Evolutionary conservation across 306 rosid species (phyloP).

Genomic region (Quercus alba): DNA sequence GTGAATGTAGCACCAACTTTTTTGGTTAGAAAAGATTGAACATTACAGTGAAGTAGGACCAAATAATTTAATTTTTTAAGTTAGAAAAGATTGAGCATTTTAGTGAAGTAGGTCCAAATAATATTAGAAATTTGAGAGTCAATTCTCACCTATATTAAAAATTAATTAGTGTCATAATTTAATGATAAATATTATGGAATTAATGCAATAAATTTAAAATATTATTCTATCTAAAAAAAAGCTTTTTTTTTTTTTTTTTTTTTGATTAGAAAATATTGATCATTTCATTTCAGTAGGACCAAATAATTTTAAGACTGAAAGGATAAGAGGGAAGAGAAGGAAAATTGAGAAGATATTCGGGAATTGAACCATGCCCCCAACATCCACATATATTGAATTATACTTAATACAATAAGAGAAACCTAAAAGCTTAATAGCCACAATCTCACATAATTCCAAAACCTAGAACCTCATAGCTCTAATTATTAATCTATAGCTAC

Average conservation of each 20-base stretch:
- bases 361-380: slow-evolving; percentile 5
- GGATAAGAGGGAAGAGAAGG: too few species aligned
- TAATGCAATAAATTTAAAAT: too few species aligned
- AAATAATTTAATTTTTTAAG: not conserved
- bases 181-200: too few species aligned
- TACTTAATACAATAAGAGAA: not conserved
- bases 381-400: not conserved
- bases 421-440: not conserved
- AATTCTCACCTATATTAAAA: too few species aligned
- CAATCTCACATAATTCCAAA: not conserved
- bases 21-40: not conserved
- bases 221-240: too few species aligned
- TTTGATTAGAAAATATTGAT: not conserved
- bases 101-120: not conserved
- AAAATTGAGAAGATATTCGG: not conserved
- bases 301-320: not conserved
- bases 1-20: not conserved
- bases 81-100: not conserved
- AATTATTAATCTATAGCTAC: not conserved
- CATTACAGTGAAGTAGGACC: not conserved
- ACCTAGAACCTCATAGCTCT: not conserved
- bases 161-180: too few species aligned
- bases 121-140: too few species aligned
- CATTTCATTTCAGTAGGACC: not conserved
- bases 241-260: too few species aligned